A percentile compares a stretch with the other conserved stretches of the same genome.
These are phyloP conservation scores for Priceomyces haplophilus DNA, from an alignment of 805 yeast genomes.

Conservation along the genomic window DNA sequence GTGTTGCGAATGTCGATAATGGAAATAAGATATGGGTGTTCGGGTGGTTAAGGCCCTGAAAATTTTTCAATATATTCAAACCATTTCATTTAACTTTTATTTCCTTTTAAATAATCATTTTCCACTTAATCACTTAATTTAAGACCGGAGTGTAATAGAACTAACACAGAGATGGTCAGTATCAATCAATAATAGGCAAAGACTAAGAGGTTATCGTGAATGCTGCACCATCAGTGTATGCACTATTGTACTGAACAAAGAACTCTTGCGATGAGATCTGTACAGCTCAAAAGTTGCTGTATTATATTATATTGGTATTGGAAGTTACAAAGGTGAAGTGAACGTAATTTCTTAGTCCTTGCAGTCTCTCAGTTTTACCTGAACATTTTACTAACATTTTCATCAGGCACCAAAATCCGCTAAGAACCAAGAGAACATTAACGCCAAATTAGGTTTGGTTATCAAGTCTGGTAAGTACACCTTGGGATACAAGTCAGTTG, in stretches of 20 bases:
- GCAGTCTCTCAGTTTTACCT: neutral
- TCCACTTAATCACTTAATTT: constrained; percentile 6
- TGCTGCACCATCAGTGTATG: too few species aligned
- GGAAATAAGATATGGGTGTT: neutral
- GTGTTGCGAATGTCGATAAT: too few species aligned
- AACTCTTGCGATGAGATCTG: too few species aligned
- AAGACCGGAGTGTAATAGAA: constrained; percentile 90
- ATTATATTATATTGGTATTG: too few species aligned
- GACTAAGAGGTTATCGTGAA: neutral
- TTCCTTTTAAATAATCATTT: neutral
- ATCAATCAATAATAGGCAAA: constrained; percentile 22
- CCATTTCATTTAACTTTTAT: neutral
- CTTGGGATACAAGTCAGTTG: constrained; percentile 98
- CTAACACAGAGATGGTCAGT: constrained; percentile 98
- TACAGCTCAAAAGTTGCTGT: too few species aligned
- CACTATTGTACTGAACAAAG: too few species aligned
- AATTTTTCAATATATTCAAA: neutral
- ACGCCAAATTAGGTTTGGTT: constrained; percentile 96
- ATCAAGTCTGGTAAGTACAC: constrained; percentile 99
- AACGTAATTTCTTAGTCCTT: neutral
- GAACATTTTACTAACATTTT: constrained; percentile 40
- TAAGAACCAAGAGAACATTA: constrained; percentile 90
- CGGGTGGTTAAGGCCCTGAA: neutral
- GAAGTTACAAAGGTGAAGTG: neutral
- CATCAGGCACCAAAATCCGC: constrained; percentile 84